Base-by-base conservation (phyloP, 352 stramenopile species). In the Pythium phragmiticola region DNA sequence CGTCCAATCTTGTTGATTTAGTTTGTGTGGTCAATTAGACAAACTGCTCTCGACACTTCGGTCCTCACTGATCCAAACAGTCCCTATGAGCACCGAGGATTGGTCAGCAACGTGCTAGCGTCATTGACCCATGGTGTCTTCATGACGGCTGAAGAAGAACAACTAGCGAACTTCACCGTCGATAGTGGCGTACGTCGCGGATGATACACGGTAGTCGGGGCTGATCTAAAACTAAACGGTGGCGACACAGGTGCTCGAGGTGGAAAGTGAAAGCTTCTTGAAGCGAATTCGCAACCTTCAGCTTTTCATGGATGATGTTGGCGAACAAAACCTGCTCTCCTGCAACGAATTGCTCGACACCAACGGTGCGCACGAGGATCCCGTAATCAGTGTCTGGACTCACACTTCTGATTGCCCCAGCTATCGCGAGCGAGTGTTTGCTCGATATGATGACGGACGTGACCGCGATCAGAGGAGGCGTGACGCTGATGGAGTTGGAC, bases 231-330 rank as follows among this genome's bases (percentile, higher is more conserved):
- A 46, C 11, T 7, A 7, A 39, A 28, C 17, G 8, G 36, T 61
- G 41, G 6, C 1, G 30, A 9, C 45, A 11, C 33, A 68, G 61
- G 11, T 1, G 17, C 14, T 42, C 30, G 28, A 49, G n/a, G 45
- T 23, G 3, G 58, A 61, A 36, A 50, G 57, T 17, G 52, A 63
- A 26, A 21, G 57, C 1, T 69, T 69, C 21, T 11, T 60, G 3
- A n/a, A 51, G 30, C 48, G 56, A 36, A 12, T 65, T 12, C 63
- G 56, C 9, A 37, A 23, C 7, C 33, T 65, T 33, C 49, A 69
- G 28, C 21, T 49, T 16, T 69, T 69, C 34, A 36, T 65, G 4
- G 63, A 65, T 13, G 49, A 61, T 23, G 63, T 65, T 11, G 17
- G 9, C 7, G 26, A 26, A 3, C n/a, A 57, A 11, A 23, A 52